Percentiles rank a stretch among this genome's conserved stretches.
phyloP scores from a whole-genome alignment of 2,329 filamentous ascomycete species.

The Fusarium sp. region DNA sequence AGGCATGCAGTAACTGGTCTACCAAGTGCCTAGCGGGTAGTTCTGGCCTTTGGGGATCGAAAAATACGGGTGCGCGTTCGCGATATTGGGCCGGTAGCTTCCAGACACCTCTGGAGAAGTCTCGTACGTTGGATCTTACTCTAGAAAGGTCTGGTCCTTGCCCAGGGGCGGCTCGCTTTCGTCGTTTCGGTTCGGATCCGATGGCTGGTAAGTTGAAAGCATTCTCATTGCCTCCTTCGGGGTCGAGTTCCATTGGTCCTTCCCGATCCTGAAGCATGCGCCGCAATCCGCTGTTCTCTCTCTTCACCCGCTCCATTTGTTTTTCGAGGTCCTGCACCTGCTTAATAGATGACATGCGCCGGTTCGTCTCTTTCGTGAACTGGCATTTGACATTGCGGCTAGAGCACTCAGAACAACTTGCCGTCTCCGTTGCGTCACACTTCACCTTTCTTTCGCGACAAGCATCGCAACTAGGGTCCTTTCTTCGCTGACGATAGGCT shows the following conservation, averaged over 20 bases:
- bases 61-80: slow-evolving; percentile 59
- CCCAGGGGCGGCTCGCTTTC: slow-evolving; percentile 69
- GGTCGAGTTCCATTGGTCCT: slow-evolving; percentile 63
- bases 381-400: slow-evolving; percentile 97
- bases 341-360: slow-evolving; percentile 99
- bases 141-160: slow-evolving; percentile 78
- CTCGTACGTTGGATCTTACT: slow-evolving; percentile 78
- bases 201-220: slow-evolving; percentile 72
- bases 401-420: slow-evolving; percentile 96
- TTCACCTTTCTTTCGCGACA: slow-evolving; percentile 88
- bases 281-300: slow-evolving; percentile 81
- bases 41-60: slow-evolving; percentile 68
- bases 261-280: slow-evolving; percentile 69
- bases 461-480: slow-evolving; percentile 97
- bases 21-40: slow-evolving; percentile 77
- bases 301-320: slow-evolving; percentile 82
- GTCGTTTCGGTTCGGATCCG: slow-evolving; percentile 73
- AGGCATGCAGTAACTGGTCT: slow-evolving; percentile 80
- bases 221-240: slow-evolving; percentile 62
- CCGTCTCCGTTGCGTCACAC: slow-evolving; percentile 96
- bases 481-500: slow-evolving; percentile 92
- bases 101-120: slow-evolving; percentile 81
- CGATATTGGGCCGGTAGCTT: slow-evolving; percentile 79
- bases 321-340: slow-evolving; percentile 97
- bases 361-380: slow-evolving; percentile 98